Conservation (phyloP, 345 rosid genomes). For the Clausena lansium region DNA sequence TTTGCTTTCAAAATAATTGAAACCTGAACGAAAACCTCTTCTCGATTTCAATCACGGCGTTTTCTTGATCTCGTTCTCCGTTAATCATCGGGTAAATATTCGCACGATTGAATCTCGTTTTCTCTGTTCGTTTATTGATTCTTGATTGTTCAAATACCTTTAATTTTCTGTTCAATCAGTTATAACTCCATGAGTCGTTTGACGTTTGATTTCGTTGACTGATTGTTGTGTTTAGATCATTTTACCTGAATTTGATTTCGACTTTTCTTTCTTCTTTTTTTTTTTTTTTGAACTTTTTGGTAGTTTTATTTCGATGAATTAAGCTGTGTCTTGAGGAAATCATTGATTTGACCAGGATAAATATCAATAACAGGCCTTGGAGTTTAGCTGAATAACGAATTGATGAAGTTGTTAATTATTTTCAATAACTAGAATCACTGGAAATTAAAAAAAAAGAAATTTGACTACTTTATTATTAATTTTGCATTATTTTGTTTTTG, state of each 20-base stretch:
- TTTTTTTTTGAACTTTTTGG: neutral
- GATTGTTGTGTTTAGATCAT: neutral
- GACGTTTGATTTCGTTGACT: neutral
- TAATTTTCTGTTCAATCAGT: neutral
- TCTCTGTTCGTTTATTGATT: neutral
- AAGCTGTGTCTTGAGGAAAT: neutral
- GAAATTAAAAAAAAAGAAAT: neutral
- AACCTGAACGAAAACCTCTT: neutral
- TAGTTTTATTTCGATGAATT: neutral
- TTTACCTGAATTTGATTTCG: neutral
- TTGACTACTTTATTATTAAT: neutral
- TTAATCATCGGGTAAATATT: constrained; percentile 2
- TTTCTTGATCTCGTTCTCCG: neutral
- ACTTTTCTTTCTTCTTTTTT: neutral
- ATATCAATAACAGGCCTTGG: neutral
- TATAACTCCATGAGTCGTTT: neutral
- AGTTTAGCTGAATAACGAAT: neutral
- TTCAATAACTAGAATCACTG: too few relatives aligned
- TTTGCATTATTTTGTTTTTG: neutral
- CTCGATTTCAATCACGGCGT: neutral
- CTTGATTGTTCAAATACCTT: neutral
- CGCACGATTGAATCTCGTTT: neutral
- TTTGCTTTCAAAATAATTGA: neutral
- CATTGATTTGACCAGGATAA: neutral
- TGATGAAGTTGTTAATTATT: neutral